Conservation (phyloP, 805 yeast genomes). For the Yarrowia sp. region DNA sequence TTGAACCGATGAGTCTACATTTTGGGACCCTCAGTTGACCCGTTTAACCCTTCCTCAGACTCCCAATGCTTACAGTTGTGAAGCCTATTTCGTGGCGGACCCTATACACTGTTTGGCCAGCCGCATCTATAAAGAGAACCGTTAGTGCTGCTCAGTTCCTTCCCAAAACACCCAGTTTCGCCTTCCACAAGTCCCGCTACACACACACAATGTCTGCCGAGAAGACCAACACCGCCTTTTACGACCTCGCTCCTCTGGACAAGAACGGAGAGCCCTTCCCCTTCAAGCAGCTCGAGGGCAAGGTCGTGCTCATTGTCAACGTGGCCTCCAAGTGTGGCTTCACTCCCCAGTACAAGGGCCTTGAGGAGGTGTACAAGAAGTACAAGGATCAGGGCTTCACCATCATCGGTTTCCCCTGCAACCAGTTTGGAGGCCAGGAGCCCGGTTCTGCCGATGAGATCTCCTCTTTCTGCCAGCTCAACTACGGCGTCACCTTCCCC, state of each 20-base stretch:
- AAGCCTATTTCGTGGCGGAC: conserved; percentile 36
- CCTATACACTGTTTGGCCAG: conserved; percentile 6
- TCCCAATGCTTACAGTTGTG: conserved; percentile 13
- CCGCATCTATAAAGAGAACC: conserved; percentile 35
- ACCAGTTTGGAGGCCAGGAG: conserved; percentile 88
- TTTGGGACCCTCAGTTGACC: conserved; percentile 9
- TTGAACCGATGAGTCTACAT: conserved; percentile 11
- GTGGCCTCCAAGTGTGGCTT: conserved; percentile 87
- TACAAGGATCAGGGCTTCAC: conserved; percentile 68
- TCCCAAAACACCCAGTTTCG: background rate
- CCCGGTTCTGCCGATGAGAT: conserved; percentile 72
- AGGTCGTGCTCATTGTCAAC: conserved; percentile 82
- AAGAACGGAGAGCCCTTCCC: conserved; percentile 65
- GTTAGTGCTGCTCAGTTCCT: conserved; percentile 10
- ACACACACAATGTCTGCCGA: conserved; percentile 19
- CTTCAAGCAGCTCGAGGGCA: conserved; percentile 69
- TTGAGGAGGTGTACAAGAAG: conserved; percentile 71
- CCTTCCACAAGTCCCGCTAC: background rate
- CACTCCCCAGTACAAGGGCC: conserved; percentile 76
- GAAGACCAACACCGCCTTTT: conserved; percentile 56
- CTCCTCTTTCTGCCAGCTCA: conserved; percentile 71
- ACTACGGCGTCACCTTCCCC: conserved; percentile 93
- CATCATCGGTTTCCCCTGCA: conserved; percentile 87
- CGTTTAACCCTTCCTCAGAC: background rate
- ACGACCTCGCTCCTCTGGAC: conserved; percentile 71